Base-by-base conservation (phyloP, 345 rosid species). In the Erucastrum elatum region DNA sequence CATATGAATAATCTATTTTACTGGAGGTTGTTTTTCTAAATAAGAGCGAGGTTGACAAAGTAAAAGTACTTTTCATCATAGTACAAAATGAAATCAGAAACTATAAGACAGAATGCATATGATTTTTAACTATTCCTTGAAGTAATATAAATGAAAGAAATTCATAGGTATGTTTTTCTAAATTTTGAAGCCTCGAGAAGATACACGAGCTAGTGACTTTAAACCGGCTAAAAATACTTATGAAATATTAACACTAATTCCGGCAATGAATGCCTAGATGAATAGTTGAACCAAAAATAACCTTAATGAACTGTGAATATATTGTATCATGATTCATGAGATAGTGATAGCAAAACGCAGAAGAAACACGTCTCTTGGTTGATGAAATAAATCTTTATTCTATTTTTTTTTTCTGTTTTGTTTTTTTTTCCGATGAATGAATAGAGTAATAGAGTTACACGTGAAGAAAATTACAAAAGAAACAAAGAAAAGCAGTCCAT, bases 401-500 rank as follows among this genome's bases (percentile, higher is more conserved):
- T 53, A 39, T 8, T 34, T n/a, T 8, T 29, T 29, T 29, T 29
- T 29, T 2, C 31, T 29, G 3, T 29, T 29, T 29, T 29, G 3
- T 15, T 53, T 15, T 44, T 56, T 27, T 74, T 58, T 51, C 64
- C 5, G 86, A 85, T 81, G 87, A 90, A 92, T 89, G 87, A 91
- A 84, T 80, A 89, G 64, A 86, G 21, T 21, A 91, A 84, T 80
- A 89, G 90, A 41, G 49, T 41, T 39, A 87, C 89, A 88, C 81
- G 83, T 78, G 85, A 51, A 16, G 4, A 51, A 29, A 80, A 74
- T 64, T 77, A 83, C 82, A 81, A 80, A 51, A 70, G 72, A 55
- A 64, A 33, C 71, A 69, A 75, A 75, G 58, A 66, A 76, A 71
- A 71, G 21, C 84, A 80, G 85, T 86, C 89, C 82, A 77, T 88